Evolutionary conservation across 306 rosid species (phyloP), one percentile per base, ranked within the genome.

Genomic region (Begonia masoniana): DNA sequence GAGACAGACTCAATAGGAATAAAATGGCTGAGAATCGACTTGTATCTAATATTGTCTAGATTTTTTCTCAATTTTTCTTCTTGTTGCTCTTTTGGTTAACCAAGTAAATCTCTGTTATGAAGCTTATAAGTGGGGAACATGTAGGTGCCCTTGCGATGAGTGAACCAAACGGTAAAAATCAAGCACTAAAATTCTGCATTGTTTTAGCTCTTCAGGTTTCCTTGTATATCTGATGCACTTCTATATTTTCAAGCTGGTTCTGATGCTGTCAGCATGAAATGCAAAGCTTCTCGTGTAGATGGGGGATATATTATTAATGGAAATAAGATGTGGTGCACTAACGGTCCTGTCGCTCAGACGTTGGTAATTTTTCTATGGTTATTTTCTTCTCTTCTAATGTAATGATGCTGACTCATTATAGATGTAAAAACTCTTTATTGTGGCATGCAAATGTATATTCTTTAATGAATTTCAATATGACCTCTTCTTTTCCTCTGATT

Each of bases 121-220:
- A 89, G 97, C 97, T 89, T 67, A 85, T 89, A 63, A 82, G 82
- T 15, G 97, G 97, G 61, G 94, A 89, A 67, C 94, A 89, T 55
- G 87, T 89, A 56, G 97, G 97, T 65, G 97, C 97, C 51, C 82
- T 89, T 71, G 94, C 97, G 58, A 89, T 89, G 95, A 85, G 95
- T 64, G 97, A 89, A 64, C 97, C 95, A 58, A 89, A 85, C 68
- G 82, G 97, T 89, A 82, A 68, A 47, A 45, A 41, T 39, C 47
- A 59, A 68, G 24, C 24, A 31, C 13, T 45, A 0, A n/a, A 45
- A 45, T 45, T 10, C 49, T 45, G 49, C 49, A 45, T 12, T 45
- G 13, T 45, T 10, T 45, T 45, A 10, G 49, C 15, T 45, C 0
- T 13, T 46, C 57, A 68, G 51, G 50, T 54, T 59, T 51, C 55